Evolutionary conservation across 2,329 filamentous ascomycete species (phyloP), one percentile per base, ranked within the genome.

Genomic region (Colletotrichum brevisporum): DNA sequence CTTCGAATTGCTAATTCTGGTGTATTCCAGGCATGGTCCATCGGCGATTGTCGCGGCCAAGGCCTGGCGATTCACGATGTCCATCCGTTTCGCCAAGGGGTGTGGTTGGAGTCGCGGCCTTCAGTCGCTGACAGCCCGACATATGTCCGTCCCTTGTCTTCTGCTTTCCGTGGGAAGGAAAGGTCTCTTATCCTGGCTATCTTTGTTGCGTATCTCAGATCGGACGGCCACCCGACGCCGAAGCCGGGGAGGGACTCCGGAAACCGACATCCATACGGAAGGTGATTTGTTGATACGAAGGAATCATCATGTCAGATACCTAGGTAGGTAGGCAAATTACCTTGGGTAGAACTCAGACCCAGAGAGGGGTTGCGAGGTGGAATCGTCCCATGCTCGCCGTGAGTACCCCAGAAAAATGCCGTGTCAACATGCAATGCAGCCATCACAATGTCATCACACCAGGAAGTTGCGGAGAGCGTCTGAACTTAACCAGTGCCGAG

Each of bases 1-100:
- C 43, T 67, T 69, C 66, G 62, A 56, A 43, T 16, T 45, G 41
- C 51, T 16, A 18, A 43, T 55, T 36, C 18, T n/a, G 50, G 13
- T 15, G 55, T 27, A 18, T 41, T 47, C 31, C 51, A 56, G 56
- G 51, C 55, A 66, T 66, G 18, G 62, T 18, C 55, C 45, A 39
- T 69, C 67, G 67, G 67, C 67, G 67, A 66, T 69, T 67, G 52
- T 52, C 41, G 15, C 51, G 53, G 67, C 58, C 63, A 63, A 59
- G 67, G 45, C 52, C 18, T 26, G 21, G 31, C 27, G 39, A 21
- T 18, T 51, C 41, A 53, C 48, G 18, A 70, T 61, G 58, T 58
- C 54, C 50, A 63, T 61, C 64, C 53, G 58, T 53, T 61, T 31
- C 54, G 67, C 55, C 67, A 66, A 69, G 67, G 67, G 31, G 31